These are phyloP conservation scores for Pulveroboletus sp. DNA, from an alignment of 768 basidiomycete genomes.

Conservation along the genomic window DNA sequence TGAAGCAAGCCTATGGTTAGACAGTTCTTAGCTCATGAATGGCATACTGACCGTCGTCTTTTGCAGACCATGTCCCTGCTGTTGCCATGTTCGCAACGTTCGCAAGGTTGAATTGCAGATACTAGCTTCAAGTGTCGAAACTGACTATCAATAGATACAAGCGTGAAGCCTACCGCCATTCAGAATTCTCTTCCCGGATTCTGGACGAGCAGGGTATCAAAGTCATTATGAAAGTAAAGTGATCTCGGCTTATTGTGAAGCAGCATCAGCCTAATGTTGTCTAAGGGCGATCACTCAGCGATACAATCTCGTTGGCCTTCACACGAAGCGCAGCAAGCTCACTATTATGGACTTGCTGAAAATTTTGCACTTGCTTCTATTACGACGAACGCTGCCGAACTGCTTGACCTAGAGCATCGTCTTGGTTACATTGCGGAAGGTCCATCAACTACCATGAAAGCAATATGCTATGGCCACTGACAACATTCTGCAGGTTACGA, in stretches of 20 bases:
- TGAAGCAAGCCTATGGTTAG: constrained; percentile 64
- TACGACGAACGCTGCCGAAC: constrained; percentile 65
- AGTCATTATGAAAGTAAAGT: constrained; percentile 47
- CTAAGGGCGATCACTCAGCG: constrained; percentile 61
- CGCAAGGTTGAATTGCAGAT: constrained; percentile 27
- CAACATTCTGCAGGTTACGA: constrained; percentile 50
- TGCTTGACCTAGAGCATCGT: constrained; percentile 75
- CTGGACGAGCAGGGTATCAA: constrained; percentile 45
- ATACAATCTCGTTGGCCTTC: constrained; percentile 70
- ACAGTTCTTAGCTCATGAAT: not conserved
- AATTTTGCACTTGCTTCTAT: constrained; percentile 71
- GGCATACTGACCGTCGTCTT: not conserved
- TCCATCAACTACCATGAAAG: constrained; percentile 9
- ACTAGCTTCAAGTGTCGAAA: not conserved
- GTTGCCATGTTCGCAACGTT: constrained; percentile 69
- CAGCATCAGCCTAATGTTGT: not conserved
- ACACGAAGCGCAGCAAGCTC: constrained; percentile 81
- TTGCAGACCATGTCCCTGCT: constrained; percentile 49
- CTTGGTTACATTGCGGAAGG: constrained; percentile 72
- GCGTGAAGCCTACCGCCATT: constrained; percentile 53
- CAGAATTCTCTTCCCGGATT: constrained; percentile 53
- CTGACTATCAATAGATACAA: constrained; percentile 39
- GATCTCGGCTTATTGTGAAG: not conserved
- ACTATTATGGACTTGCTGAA: constrained; percentile 71
- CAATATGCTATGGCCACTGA: not conserved